Conservation (phyloP, 108 stramenopile genomes). For the Cyclotella atomus region DNA sequence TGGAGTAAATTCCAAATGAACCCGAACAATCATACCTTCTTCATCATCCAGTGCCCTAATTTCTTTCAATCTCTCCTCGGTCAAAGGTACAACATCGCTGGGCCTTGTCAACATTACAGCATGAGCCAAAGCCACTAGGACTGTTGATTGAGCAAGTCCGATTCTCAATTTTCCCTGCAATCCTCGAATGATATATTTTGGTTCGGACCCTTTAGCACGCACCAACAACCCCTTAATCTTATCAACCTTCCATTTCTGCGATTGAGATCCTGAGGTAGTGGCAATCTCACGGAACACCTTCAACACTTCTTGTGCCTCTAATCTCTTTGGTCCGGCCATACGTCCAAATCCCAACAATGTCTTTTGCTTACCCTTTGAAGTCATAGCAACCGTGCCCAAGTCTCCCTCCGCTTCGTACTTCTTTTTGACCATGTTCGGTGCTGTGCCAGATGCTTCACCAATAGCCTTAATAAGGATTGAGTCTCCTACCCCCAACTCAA, state of each 20-base stretch:
- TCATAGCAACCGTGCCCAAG: conserved; percentile 91
- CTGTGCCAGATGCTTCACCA: conserved; percentile 81
- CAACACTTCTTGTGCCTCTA: conserved; percentile 65
- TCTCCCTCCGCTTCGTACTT: conserved; percentile 90
- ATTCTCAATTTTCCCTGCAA: conserved; percentile 98
- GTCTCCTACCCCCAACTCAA: conserved; percentile 99
- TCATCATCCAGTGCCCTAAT: conserved; percentile 46
- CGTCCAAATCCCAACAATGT: conserved; percentile 81
- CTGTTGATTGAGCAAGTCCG: conserved; percentile 95
- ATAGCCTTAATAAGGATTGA: conserved; percentile 95
- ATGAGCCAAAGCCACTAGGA: conserved; percentile 94
- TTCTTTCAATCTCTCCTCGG: conserved; percentile 36
- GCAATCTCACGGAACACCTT: conserved; percentile 79
- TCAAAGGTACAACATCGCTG: conserved; percentile 39
- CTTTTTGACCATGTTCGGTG: conserved; percentile 73
- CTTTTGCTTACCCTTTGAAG: conserved; percentile 81
- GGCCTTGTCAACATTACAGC: conserved; percentile 76
- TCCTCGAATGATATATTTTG: conserved; percentile 97
- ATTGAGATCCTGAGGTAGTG: conserved; percentile 77
- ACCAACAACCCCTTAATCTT: conserved; percentile 93
- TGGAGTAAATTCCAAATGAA: neutral
- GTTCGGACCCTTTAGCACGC: conserved; percentile 75
- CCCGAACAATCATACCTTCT: conserved; percentile 19
- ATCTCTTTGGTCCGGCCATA: conserved; percentile 74
- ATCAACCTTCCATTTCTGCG: conserved; percentile 93